These are phyloP conservation scores for Lablab purpureus DNA, from an alignment of 306 rosid species.

Conservation along the genomic window DNA sequence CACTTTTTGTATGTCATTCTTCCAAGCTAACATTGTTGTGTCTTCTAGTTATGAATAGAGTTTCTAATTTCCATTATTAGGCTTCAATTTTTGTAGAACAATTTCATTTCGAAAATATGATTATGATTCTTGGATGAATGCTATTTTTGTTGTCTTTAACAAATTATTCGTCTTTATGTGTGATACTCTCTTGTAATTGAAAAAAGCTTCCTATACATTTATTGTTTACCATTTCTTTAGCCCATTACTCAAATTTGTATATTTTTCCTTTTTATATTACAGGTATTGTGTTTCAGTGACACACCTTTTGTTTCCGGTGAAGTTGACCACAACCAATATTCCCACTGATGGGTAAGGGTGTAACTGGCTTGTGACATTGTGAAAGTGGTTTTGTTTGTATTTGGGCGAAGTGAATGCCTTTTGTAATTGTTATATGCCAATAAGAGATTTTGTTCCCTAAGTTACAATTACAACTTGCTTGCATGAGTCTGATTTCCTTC, in stretches of 20 bases:
- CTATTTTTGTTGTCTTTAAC: constrained; percentile 9
- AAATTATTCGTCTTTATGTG: neutral
- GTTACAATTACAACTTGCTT: neutral
- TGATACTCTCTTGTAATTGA: neutral
- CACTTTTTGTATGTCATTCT: constrained; percentile 6
- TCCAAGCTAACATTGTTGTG: constrained; percentile 16
- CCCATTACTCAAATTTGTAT: constrained; percentile 27
- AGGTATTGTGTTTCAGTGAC: constrained; percentile 72
- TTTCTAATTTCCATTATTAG: neutral
- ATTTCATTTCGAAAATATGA: constrained; percentile 4
- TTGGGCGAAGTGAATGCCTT: constrained; percentile 27
- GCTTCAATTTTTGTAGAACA: neutral
- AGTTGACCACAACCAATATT: constrained; percentile 60
- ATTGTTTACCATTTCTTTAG: constrained; percentile 17
- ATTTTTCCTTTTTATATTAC: constrained; percentile 42
- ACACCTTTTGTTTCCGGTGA: constrained; percentile 78
- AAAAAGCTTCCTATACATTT: neutral
- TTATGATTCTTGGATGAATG: constrained; percentile 26
- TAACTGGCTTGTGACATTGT: constrained; percentile 9
- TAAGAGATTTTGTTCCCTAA: constrained; percentile 7
- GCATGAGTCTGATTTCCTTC: neutral
- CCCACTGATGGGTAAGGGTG: constrained; percentile 84
- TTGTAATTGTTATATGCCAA: constrained; percentile 10
- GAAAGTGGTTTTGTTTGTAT: neutral
- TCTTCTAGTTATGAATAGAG: constrained; percentile 20